These are phyloP conservation scores for Lactarius hengduanensis DNA, from an alignment of 768 basidiomycete genomes.

Conservation along the genomic window DNA sequence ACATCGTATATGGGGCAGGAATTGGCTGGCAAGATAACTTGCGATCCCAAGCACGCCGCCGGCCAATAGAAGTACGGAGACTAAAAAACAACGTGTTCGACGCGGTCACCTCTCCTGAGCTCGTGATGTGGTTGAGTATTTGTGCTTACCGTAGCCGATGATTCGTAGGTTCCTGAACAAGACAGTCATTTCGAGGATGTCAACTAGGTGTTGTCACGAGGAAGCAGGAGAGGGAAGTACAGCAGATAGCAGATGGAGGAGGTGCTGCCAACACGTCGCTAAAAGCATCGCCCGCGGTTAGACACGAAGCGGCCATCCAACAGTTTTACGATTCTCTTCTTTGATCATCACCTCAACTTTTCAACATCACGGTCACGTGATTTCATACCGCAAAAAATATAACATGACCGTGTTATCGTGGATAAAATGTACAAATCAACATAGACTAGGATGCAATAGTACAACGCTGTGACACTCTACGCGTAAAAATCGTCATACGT, in stretches of 20 bases:
- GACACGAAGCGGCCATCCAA: constrained; percentile 16
- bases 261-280: constrained; percentile 25
- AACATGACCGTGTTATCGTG: neutral
- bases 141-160: constrained; percentile 33
- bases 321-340: neutral
- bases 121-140: neutral
- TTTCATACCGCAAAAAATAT: neutral
- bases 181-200: constrained; percentile 34
- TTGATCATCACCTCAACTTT: neutral
- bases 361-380: constrained; percentile 22
- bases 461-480: constrained; percentile 12
- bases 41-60: constrained; percentile 65
- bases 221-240: constrained; percentile 3
- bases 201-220: constrained; percentile 2
- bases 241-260: constrained; percentile 11
- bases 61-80: constrained; percentile 40
- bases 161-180: constrained; percentile 38
- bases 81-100: constrained; percentile 30
- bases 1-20: constrained; percentile 67
- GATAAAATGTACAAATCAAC: constrained; percentile 5
- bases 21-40: constrained; percentile 63
- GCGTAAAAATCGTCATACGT: constrained; percentile 2
- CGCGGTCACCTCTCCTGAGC: neutral
- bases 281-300: constrained; percentile 14
- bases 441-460: constrained; percentile 1